These are phyloP conservation scores for Candida tetrigidarum DNA, from an alignment of 1,139 yeast genomes.

Conservation along the genomic window DNA sequence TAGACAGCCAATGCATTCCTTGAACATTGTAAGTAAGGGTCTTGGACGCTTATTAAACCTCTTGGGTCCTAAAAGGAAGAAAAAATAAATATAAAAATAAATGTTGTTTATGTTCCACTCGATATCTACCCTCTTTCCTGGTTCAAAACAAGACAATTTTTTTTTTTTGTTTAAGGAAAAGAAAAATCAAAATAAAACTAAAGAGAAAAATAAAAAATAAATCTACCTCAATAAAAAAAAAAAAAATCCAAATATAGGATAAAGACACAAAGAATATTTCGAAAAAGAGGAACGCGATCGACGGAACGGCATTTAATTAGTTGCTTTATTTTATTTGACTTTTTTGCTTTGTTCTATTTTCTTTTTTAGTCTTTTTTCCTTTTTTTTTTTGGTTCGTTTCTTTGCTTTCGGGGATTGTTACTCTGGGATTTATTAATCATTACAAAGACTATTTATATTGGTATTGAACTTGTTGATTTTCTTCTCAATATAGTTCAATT, in stretches of 20 bases:
- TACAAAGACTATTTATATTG: conserved; percentile 2
- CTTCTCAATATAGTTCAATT: conserved; percentile 44
- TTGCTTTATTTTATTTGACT: too few relatives aligned
- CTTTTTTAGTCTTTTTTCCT: background rate
- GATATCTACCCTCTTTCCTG: too few relatives aligned
- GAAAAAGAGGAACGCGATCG: too few relatives aligned
- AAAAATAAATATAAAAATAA: background rate
- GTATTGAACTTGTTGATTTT: conserved; percentile 4
- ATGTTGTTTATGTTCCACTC: background rate
- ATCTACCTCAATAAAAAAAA: background rate
- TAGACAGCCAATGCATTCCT: conserved; percentile 2
- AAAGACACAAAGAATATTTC: too few relatives aligned
- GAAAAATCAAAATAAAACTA: background rate
- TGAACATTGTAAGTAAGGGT: background rate
- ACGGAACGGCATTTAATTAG: too few relatives aligned
- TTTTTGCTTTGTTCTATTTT: too few relatives aligned
- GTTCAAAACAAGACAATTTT: background rate
- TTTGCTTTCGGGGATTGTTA: background rate
- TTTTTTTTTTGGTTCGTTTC: background rate
- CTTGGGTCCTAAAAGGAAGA: background rate
- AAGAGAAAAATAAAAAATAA: background rate
- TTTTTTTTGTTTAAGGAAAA: too few relatives aligned
- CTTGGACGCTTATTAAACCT: background rate
- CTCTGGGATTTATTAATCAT: background rate
- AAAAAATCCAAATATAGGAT: too few relatives aligned